Conservation (phyloP, 148 eudicot species). For the Rhododendron simsii region DNA sequence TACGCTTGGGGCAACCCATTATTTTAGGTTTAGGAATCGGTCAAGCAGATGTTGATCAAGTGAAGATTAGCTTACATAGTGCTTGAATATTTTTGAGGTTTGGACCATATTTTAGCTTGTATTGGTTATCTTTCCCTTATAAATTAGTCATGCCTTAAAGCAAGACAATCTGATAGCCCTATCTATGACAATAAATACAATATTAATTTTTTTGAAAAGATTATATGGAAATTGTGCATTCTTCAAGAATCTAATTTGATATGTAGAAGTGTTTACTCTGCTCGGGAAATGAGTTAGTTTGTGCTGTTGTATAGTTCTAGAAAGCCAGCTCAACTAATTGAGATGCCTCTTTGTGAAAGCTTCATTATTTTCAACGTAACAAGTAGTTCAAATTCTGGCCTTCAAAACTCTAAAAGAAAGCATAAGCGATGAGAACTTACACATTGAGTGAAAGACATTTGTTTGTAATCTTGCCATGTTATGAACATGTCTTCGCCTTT, state of each 20-base stretch:
- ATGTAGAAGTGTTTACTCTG: neutral
- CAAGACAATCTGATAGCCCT: neutral
- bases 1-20: too few relatives aligned
- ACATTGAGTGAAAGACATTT: conserved; percentile 56
- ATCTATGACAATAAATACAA: neutral
- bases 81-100: neutral
- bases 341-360: neutral
- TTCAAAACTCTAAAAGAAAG: neutral
- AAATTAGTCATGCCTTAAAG: neutral
- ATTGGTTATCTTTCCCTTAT: neutral
- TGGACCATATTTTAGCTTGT: neutral
- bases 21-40: too few relatives aligned
- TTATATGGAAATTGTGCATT: neutral
- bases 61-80: neutral
- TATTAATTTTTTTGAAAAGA: too few relatives aligned
- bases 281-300: neutral
- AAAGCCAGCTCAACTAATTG: neutral
- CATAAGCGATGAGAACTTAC: conserved; percentile 22
- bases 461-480: conserved; percentile 50
- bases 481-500: conserved; percentile 32
- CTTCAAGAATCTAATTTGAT: neutral
- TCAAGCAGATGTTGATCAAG: neutral
- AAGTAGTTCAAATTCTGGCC: neutral
- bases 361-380: neutral
- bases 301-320: neutral